These are phyloP conservation scores for Colletotrichum sp. DNA, from an alignment of 2,329 filamentous ascomycete species.

Conservation along the genomic window DNA sequence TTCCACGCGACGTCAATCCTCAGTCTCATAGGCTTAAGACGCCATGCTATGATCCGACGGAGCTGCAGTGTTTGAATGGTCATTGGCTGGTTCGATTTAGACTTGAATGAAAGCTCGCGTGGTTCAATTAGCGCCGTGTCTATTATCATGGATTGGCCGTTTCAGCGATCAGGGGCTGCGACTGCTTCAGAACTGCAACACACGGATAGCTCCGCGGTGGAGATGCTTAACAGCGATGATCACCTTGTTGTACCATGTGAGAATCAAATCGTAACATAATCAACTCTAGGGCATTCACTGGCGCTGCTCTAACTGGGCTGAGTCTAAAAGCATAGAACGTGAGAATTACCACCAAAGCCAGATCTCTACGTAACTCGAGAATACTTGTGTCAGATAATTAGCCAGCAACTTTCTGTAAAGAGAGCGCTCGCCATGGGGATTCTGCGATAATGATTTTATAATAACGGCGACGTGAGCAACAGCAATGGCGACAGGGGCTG, in stretches of 20 bases:
- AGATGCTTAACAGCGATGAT: background rate
- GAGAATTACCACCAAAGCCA: background rate
- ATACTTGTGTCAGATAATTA: too few relatives aligned
- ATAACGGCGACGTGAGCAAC: too few relatives aligned
- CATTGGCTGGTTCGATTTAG: background rate
- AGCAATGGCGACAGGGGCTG: too few relatives aligned
- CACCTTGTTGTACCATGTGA: background rate
- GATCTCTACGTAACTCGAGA: too few relatives aligned
- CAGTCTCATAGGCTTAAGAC: background rate
- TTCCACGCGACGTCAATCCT: background rate
- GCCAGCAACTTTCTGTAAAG: too few relatives aligned
- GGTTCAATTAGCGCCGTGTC: background rate
- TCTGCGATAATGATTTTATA: too few relatives aligned
- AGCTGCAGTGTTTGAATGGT: background rate
- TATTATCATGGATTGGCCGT: background rate
- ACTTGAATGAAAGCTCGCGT: background rate
- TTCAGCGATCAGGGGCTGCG: background rate
- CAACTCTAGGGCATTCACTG: accelerated
- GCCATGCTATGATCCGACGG: background rate
- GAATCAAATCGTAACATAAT: background rate
- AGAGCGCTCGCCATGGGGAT: too few relatives aligned
- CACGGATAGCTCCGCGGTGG: background rate
- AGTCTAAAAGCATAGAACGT: accelerated
- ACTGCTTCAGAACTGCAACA: background rate
- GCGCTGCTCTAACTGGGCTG: accelerated